Conservation (phyloP, 2,329 filamentous ascomycete species). For the Cytospora leucostoma region DNA sequence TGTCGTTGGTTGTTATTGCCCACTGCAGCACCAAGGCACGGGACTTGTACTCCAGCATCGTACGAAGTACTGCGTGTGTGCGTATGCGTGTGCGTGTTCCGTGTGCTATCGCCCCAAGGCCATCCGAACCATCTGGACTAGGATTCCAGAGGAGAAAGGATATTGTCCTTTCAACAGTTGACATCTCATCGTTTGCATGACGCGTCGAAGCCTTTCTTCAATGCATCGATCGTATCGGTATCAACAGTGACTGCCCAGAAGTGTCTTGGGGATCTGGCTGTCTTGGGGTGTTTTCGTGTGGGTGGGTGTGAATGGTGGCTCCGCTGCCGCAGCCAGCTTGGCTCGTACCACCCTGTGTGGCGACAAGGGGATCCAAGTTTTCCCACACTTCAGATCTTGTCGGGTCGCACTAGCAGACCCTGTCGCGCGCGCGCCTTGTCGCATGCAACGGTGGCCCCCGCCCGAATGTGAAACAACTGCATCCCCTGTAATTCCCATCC, state of each 20-base stretch:
- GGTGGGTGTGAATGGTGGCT: background rate
- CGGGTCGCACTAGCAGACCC: constrained; percentile 34
- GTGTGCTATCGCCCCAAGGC: background rate
- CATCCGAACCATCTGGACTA: background rate
- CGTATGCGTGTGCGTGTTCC: no score
- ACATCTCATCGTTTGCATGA: constrained; percentile 25
- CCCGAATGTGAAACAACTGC: constrained; percentile 53
- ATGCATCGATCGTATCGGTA: constrained; percentile 22
- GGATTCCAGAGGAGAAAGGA: constrained; percentile 17
- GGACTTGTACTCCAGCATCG: background rate
- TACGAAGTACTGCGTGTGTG: background rate
- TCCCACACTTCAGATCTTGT: constrained; percentile 22
- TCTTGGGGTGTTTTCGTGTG: background rate
- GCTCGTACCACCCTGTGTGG: constrained; percentile 23
- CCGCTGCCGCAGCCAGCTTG: constrained; percentile 30
- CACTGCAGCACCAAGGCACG: background rate
- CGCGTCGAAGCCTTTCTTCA: constrained; percentile 26
- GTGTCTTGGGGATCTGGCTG: no score
- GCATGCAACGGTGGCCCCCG: constrained; percentile 42
- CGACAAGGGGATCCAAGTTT: constrained; percentile 20
- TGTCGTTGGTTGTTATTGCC: background rate
- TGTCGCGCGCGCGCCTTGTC: constrained; percentile 37
- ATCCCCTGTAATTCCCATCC: constrained; percentile 51
- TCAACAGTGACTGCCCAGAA: constrained; percentile 19
- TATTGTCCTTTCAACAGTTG: background rate